Base-by-base conservation (phyloP, 306 rosid species). In the Lathyrus aphaca region DNA sequence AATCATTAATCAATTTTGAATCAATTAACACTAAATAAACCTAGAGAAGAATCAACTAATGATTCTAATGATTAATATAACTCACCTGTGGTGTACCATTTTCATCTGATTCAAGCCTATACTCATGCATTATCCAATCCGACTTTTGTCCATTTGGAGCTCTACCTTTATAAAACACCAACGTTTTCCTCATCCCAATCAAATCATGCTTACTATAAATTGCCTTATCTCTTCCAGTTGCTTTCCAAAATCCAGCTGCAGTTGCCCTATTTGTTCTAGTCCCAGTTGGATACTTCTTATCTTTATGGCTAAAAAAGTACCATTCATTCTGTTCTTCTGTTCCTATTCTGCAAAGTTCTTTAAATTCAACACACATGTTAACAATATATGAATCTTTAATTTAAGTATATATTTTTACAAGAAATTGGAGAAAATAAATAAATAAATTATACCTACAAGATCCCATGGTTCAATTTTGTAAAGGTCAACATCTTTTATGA, bases 61-160 rank as follows among this genome's bases (percentile, higher is more conserved):
- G n/a, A 35, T 1, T 6, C 2, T n/a, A 35, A 35, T 6, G 39
- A 35, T 35, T 1, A 35, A 76, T 23, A 25, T 21, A 1, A 75
- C 90, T 87, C 82, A 75, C 98, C 91, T 92, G 96, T 7, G 98
- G 83, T 51, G 95, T 30, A 6, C 82, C 98, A 80, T 92, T 89
- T 83, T 89, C 98, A 79, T 89, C 89, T 0, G 92, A 86, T 85
- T 92, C 92, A 60, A 92, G 98, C 0, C 98, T 83, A 69, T 92
- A 92, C 44, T 92, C 98, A 30, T 92, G 98, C 98, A 92, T 92
- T 14, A 92, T 92, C 98, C 98, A 92, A 76, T 92, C 98, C 0
- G 98, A 92, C n/a, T 92, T 92, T 74, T 86, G 98, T 12, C 98
- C 98, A 80, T 92, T 92, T 2, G 98, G 98, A 29, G 98, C 98